Evolutionary conservation across 164 flowering plant genomes (phyloP).

Genomic region (Macadamia tetraphylla): DNA sequence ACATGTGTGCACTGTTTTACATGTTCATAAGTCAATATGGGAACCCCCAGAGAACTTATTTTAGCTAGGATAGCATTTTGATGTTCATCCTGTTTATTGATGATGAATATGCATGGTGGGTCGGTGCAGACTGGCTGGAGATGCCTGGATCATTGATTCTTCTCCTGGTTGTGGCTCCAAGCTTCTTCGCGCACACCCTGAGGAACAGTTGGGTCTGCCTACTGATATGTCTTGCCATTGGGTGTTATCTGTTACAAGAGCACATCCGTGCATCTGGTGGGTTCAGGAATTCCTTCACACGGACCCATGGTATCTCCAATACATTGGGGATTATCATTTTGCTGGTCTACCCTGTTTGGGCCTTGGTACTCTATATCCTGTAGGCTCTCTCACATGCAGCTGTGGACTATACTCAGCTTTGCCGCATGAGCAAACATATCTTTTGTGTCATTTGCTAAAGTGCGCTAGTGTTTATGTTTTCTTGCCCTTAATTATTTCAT

Average conservation of each 20-base stretch:
- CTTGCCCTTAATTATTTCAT: too few species aligned
- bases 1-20: too few species aligned
- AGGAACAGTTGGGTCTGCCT: slow-evolving; percentile 51
- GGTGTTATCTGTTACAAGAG: slow-evolving; percentile 83
- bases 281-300: slow-evolving; percentile 79
- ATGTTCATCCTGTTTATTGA: not conserved
- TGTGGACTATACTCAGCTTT: not conserved
- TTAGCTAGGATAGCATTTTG: too few species aligned
- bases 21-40: too few species aligned
- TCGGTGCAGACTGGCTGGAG: slow-evolving; percentile 75
- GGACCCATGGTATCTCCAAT: slow-evolving; percentile 70
- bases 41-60: too few species aligned
- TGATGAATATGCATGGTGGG: not conserved
- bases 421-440: not conserved
- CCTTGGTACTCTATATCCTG: slow-evolving; percentile 38
- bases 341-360: slow-evolving; percentile 75
- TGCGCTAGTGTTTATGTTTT: too few species aligned
- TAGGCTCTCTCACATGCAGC: not conserved
- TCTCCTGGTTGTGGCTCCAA: slow-evolving; percentile 75
- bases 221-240: slow-evolving; percentile 53
- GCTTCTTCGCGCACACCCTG: slow-evolving; percentile 48
- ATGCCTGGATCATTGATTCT: slow-evolving; percentile 82
- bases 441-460: not conserved
- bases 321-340: slow-evolving; percentile 71
- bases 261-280: slow-evolving; percentile 93